Conservation (phyloP, 768 basidiomycete genomes). For the Rossbeevera mucosa region DNA sequence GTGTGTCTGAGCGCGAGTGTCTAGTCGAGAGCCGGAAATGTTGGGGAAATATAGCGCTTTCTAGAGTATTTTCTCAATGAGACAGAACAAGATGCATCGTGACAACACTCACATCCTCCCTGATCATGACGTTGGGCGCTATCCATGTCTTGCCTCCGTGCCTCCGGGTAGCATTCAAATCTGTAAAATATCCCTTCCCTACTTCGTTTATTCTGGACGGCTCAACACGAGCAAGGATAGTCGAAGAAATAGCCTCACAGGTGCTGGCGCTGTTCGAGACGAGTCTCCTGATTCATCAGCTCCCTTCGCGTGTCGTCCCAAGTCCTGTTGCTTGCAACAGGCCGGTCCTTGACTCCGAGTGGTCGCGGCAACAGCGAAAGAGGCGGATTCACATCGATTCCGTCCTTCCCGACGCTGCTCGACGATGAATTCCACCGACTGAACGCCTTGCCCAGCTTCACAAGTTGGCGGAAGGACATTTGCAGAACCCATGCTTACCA, state of each 20-base stretch:
- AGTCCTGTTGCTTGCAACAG: slow-evolving; percentile 54
- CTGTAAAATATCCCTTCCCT: slow-evolving; percentile 84
- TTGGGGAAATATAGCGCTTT: slow-evolving; percentile 91
- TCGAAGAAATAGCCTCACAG: slow-evolving; percentile 31
- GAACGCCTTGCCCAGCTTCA: slow-evolving; percentile 3
- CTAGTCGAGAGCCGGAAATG: slow-evolving; percentile 67
- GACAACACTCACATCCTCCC: slow-evolving; percentile 74
- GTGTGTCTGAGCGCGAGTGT: slow-evolving; percentile 51
- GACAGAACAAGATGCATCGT: neutral
- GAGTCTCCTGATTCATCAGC: slow-evolving; percentile 64
- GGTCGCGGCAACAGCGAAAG: slow-evolving; percentile 54
- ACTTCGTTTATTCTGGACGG: slow-evolving; percentile 51
- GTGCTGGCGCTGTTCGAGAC: slow-evolving; percentile 67
- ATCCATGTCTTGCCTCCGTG: slow-evolving; percentile 95
- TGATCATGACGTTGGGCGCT: slow-evolving; percentile 83
- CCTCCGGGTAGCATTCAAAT: slow-evolving; percentile 71
- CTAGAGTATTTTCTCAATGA: slow-evolving; percentile 37
- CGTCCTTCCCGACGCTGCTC: neutral
- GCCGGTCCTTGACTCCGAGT: slow-evolving; percentile 69
- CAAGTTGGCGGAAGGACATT: slow-evolving; percentile 18
- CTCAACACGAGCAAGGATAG: neutral
- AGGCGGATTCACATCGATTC: slow-evolving; percentile 5
- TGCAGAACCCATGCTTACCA: no score
- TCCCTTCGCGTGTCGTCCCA: slow-evolving; percentile 63
- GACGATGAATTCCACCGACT: slow-evolving; percentile 21